Evolutionary conservation across 805 yeast species (phyloP), one percentile per base, ranked within the genome.

Genomic region (Metschnikowia cerradonensis): DNA sequence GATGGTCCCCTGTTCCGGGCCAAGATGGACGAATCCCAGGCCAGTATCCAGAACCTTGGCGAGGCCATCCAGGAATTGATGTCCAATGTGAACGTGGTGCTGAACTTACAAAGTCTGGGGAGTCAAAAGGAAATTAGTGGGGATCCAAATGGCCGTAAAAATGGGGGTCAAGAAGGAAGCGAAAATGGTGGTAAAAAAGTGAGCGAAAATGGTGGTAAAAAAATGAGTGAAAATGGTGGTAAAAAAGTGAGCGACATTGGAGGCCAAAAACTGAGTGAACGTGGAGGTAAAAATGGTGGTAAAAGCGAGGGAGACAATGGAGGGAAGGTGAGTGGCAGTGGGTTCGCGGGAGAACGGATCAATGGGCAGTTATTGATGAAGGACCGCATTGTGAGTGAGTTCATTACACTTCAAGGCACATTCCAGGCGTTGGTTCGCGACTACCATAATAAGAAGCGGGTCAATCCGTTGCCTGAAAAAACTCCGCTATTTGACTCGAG

Each of bases 361-460:
- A 36, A 35, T n/a, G 34, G 67, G 34, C 78, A 73, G 57, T 54
- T 64, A 19, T 74, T 79, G 55, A 71, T 76, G 7, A 76, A 75
- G 55, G 80, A 80, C 19, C 77, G 86, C 51, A 64, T 88, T 17
- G 68, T 72, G 14, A 72, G 71, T 20, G 92, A 88, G 63, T 82
- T 80, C 57, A 71, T 71, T 31, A 76, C 73, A 17, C 72, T 86
- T 19, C 76, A 78, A 53, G 55, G 51, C 23, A 67, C 77, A 67
- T 61, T 82, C 70, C 64, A 74, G 64, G 55, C 61, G 20, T 57
- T 79, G 11, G 70, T 75, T 54, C 66, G 79, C 31, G 63, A 70
- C 6, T 84, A 83, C 55, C 68, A 71, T 19, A 86, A 78, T 44
- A 76, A 76, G 56, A 74, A 78, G 41, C 69, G 66, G 30, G 45